These are phyloP conservation scores for Trichoderma simmonsii DNA, from an alignment of 2,329 filamentous ascomycete genomes.

Conservation along the genomic window DNA sequence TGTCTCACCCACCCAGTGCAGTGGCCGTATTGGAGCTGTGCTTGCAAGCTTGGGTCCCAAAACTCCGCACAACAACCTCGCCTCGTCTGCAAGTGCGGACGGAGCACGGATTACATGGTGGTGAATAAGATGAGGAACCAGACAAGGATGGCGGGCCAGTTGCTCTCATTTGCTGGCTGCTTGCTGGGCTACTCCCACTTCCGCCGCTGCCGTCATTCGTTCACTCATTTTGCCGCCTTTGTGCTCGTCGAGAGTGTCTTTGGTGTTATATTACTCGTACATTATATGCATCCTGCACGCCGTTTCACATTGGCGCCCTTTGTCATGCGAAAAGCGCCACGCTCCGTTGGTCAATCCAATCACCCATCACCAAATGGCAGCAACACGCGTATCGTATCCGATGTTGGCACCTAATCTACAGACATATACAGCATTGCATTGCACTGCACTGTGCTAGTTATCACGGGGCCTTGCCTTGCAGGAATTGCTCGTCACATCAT, in stretches of 20 bases:
- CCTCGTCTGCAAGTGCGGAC: background rate
- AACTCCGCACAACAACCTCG: background rate
- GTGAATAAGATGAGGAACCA: background rate
- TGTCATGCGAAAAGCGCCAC: background rate
- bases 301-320: conserved; percentile 1
- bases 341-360: background rate
- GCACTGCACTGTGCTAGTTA: background rate
- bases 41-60: background rate
- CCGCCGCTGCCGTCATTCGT: background rate
- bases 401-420: background rate
- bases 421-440: background rate
- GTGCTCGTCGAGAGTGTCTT: background rate
- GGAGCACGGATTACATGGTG: background rate
- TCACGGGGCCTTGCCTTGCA: background rate
- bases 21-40: background rate
- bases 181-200: background rate
- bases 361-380: background rate
- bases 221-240: background rate
- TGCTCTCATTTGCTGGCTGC: background rate
- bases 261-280: background rate
- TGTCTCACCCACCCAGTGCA: background rate
- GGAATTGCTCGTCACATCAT: background rate
- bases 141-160: background rate
- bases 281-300: background rate
- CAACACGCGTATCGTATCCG: background rate